Evolutionary conservation across 805 yeast species (phyloP), one percentile per base, ranked within the genome.

Genomic region (Candida yuanshanica): DNA sequence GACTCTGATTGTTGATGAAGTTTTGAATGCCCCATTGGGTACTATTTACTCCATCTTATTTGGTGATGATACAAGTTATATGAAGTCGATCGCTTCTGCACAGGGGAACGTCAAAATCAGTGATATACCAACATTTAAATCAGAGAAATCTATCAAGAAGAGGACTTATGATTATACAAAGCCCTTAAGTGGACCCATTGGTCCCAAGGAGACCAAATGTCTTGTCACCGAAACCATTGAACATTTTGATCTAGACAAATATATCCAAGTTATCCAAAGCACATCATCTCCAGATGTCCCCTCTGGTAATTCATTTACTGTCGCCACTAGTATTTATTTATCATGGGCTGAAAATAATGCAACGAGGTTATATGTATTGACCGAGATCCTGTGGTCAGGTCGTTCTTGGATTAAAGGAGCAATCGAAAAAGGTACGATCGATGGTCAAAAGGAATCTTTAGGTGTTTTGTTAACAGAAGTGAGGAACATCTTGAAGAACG

Each of bases 251-350:
- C 68, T 72, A 45, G 67, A 76, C 13, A 69, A 72, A 14, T 72
- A 71, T 48, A 73, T 87, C 16, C 72, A 77, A 43, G 78, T 90
- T 1, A 61, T 76, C 3, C 77, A 81, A 35, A 64, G 74, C 2
- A 77, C 91, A 0, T 63, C 64, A 22, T 88, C 98, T 0, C 99
- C 99, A 0, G 95, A 89, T 58, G 98, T 93, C 8, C 99, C 99
- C 1, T 83, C 90, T 52, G 95, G 95, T 10, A 72, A 70, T 46
- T 70, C 80, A 1, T 85, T 85, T 51, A 69, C 72, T 31, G 84
- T 83, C 2, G 67, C 71, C 34, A 79, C 90, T 2, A 69, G 72
- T 29, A 68, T 78, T 18, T 76, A 68, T 53, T 51, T 83, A 7
- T 69, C 74, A n/a, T 85, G 95, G 95, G 67, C 62, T 12, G 79